phyloP scores from a whole-genome alignment of 805 yeast species.

The Saitoella complicata region DNA sequence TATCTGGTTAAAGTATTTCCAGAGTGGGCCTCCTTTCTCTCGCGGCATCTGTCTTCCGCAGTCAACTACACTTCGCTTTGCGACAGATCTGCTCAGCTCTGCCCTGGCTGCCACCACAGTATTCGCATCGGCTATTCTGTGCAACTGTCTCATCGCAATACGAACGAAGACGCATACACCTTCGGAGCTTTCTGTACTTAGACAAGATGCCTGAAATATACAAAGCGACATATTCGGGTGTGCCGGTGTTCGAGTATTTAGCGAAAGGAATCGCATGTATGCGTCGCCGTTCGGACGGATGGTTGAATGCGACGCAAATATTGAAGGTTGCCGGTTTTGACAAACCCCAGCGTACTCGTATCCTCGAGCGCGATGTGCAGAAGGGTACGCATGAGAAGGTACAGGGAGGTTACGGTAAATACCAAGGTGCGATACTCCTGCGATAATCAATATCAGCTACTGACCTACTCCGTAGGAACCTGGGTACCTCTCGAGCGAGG shows the following conservation, averaged over 20 bases:
- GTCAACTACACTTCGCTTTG: too few relatives aligned
- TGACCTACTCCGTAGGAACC: constrained; percentile 42
- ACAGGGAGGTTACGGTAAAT: constrained; percentile 94
- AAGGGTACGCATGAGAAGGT: constrained; percentile 78
- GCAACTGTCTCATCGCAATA: too few relatives aligned
- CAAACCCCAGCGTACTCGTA: constrained; percentile 83
- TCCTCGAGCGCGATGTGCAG: constrained; percentile 86
- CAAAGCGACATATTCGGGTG: constrained; percentile 30
- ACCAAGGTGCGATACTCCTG: constrained; percentile 47
- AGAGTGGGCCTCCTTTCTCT: too few relatives aligned
- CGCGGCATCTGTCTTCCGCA: too few relatives aligned
- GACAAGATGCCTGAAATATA: constrained; percentile 15
- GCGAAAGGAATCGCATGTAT: constrained; percentile 61
- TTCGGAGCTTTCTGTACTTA: too few relatives aligned
- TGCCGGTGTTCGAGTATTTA: constrained; percentile 34
- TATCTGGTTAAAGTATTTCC: too few relatives aligned
- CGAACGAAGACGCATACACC: too few relatives aligned
- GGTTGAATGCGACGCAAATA: constrained; percentile 96
- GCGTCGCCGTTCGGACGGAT: constrained; percentile 80
- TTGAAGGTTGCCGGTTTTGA: constrained; percentile 87
- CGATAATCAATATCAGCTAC: not conserved
- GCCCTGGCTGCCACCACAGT: too few relatives aligned
- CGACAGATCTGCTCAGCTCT: too few relatives aligned
- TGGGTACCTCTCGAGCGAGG: constrained; percentile 86
- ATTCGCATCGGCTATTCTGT: too few relatives aligned